Percentiles rank a stretch among this genome's conserved stretches.
Conservation (phyloP, 768 basidiomycete genomes). For the Termitomyces sp. region DNA sequence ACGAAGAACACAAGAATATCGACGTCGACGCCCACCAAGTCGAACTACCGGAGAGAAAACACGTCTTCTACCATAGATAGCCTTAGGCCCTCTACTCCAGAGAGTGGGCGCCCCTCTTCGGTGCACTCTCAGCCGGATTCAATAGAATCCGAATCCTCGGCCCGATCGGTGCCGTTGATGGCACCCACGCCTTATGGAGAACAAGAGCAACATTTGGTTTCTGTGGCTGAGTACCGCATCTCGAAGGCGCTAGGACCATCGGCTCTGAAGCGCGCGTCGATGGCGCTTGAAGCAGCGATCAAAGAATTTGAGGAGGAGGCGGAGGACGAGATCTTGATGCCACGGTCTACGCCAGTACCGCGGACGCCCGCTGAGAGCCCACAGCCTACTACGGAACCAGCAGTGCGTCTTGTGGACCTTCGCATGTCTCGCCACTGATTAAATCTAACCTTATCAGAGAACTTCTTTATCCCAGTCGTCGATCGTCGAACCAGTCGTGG, state of each 20-base stretch:
- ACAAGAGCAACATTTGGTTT: slow-evolving; percentile 33
- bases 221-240: slow-evolving; percentile 44
- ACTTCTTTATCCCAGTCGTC: slow-evolving; percentile 35
- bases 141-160: slow-evolving; percentile 35
- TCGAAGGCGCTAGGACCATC: slow-evolving; percentile 51
- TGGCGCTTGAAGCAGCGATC: slow-evolving; percentile 75
- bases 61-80: slow-evolving; percentile 45
- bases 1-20: slow-evolving; percentile 42
- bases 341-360: slow-evolving; percentile 54
- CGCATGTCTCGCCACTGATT: slow-evolving; percentile 8
- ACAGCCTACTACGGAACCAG: slow-evolving; percentile 22
- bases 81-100: slow-evolving; percentile 56
- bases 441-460: slow-evolving; percentile 22
- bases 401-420: slow-evolving; percentile 25
- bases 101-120: slow-evolving; percentile 38
- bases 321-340: slow-evolving; percentile 78
- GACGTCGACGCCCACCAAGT: slow-evolving; percentile 52
- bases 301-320: slow-evolving; percentile 74
- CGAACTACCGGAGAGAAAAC: slow-evolving; percentile 30
- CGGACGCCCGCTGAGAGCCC: slow-evolving; percentile 29
- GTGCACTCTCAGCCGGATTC: slow-evolving; percentile 39
- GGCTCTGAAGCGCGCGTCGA: slow-evolving; percentile 60
- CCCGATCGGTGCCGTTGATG: slow-evolving; percentile 40
- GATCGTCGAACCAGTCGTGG: slow-evolving; percentile 63
- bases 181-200: slow-evolving; percentile 37